phyloP scores from a whole-genome alignment of 2,329 filamentous ascomycete species.

The Chrysoporthe austroafricana region DNA sequence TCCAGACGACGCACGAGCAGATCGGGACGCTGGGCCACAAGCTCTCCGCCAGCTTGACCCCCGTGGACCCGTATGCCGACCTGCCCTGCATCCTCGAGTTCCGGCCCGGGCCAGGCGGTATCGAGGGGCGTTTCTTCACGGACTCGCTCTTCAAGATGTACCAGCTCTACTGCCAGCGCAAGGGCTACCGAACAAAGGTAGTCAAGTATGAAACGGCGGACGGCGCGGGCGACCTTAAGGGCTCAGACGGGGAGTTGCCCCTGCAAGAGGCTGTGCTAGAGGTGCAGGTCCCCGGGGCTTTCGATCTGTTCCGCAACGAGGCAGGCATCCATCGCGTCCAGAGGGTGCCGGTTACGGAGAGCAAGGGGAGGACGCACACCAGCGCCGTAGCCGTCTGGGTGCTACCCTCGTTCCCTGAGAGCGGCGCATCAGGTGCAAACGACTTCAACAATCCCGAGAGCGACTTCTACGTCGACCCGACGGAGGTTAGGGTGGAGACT shows the following conservation, averaged over 20 bases:
- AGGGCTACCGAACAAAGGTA: constrained; percentile 67
- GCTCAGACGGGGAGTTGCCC: constrained; percentile 65
- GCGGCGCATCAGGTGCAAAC: constrained; percentile 46
- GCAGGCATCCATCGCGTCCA: constrained; percentile 96
- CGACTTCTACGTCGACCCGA: constrained; percentile 86
- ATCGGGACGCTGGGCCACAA: constrained; percentile 67
- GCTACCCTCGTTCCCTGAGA: constrained; percentile 76
- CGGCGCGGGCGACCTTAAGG: constrained; percentile 57
- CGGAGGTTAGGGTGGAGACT: constrained; percentile 82
- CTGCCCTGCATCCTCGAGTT: constrained; percentile 92
- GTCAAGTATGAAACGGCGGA: constrained; percentile 83
- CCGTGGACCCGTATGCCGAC: constrained; percentile 85
- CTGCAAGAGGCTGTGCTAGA: constrained; percentile 89
- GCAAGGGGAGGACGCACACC: constrained; percentile 88
- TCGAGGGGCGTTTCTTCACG: constrained; percentile 89
- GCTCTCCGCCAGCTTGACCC: constrained; percentile 79
- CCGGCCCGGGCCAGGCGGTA: constrained; percentile 86
- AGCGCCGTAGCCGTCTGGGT: constrained; percentile 92
- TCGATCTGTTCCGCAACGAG: constrained; percentile 81
- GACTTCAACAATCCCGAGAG: constrained; percentile 83
- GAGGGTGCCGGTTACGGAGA: constrained; percentile 88
- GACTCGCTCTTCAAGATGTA: constrained; percentile 92
- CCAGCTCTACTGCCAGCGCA: constrained; percentile 71
- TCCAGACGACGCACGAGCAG: constrained; percentile 65
- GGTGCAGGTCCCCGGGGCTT: constrained; percentile 75